These are phyloP conservation scores for Candida argentea DNA, from an alignment of 805 yeast species.

Conservation along the genomic window DNA sequence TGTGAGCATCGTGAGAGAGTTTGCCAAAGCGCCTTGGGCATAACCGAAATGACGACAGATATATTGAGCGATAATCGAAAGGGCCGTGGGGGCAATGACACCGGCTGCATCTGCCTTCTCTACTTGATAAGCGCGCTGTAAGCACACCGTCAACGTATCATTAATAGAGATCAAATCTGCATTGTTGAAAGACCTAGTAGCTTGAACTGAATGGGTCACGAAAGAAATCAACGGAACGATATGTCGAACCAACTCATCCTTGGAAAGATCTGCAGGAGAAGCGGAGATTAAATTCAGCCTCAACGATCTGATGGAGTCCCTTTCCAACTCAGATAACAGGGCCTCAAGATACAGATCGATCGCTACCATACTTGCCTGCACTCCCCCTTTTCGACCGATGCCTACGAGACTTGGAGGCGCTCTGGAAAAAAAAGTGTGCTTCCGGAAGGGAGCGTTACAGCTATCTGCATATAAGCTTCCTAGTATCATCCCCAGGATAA, in stretches of 20 bases:
- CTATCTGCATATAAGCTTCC: too few species aligned
- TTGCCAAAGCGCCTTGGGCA: conserved; percentile 59
- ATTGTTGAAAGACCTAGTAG: conserved; percentile 4
- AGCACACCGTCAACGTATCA: conserved; percentile 60
- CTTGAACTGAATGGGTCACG: background rate
- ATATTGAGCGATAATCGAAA: conserved; percentile 35
- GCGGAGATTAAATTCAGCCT: too few species aligned
- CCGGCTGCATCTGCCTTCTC: conserved; percentile 6
- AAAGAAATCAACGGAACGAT: background rate
- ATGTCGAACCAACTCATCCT: background rate
- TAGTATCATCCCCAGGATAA: too few species aligned
- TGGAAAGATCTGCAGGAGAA: conserved; percentile 1
- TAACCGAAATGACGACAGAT: conserved; percentile 63
- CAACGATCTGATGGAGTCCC: too few species aligned
- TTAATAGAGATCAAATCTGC: conserved; percentile 7
- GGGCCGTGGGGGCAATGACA: conserved; percentile 10
- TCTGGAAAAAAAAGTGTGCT: too few species aligned
- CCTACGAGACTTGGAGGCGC: too few species aligned
- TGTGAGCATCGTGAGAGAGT: conserved; percentile 56
- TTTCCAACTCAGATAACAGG: too few species aligned
- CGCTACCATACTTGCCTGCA: too few species aligned
- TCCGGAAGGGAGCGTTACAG: too few species aligned
- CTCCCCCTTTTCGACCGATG: too few species aligned
- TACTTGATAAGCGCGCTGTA: conserved; percentile 42
- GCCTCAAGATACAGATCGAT: too few species aligned